phyloP scores from a whole-genome alignment of 306 rosid species.

The Sechiopsis laciniata region DNA sequence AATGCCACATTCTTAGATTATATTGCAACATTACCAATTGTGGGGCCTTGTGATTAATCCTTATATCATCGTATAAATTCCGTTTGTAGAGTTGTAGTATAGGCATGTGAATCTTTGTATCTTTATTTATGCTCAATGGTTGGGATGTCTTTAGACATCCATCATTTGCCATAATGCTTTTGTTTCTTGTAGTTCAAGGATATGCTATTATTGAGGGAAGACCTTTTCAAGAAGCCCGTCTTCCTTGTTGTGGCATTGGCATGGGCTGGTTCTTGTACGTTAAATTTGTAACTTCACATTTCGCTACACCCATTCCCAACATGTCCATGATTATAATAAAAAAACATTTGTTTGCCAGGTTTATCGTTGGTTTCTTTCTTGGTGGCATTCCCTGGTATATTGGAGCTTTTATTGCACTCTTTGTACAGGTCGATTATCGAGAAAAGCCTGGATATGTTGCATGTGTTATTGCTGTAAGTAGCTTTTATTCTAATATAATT shows the following conservation, averaged over 20 bases:
- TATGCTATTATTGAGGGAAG: slow-evolving; percentile 54
- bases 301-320: neutral
- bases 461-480: slow-evolving; percentile 72
- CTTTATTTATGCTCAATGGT: too few relatives aligned
- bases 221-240: slow-evolving; percentile 47
- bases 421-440: slow-evolving; percentile 54
- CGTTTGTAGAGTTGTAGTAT: too few relatives aligned
- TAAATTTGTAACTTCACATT: neutral
- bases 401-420: slow-evolving; percentile 58
- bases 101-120: too few relatives aligned
- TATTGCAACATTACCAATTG: neutral
- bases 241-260: slow-evolving; percentile 73
- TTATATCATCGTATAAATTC: too few relatives aligned
- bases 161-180: slow-evolving; percentile 5
- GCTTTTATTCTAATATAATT: neutral
- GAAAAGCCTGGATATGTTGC: slow-evolving; percentile 87
- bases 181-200: slow-evolving; percentile 35
- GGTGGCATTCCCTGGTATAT: slow-evolving; percentile 79
- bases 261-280: slow-evolving; percentile 80
- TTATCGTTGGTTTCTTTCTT: slow-evolving; percentile 62
- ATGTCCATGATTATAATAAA: neutral
- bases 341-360: slow-evolving; percentile 39
- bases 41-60: too few relatives aligned
- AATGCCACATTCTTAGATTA: neutral
- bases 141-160: neutral